Base-by-base conservation (phyloP, 768 basidiomycete species). In the Calocybe indica region DNA sequence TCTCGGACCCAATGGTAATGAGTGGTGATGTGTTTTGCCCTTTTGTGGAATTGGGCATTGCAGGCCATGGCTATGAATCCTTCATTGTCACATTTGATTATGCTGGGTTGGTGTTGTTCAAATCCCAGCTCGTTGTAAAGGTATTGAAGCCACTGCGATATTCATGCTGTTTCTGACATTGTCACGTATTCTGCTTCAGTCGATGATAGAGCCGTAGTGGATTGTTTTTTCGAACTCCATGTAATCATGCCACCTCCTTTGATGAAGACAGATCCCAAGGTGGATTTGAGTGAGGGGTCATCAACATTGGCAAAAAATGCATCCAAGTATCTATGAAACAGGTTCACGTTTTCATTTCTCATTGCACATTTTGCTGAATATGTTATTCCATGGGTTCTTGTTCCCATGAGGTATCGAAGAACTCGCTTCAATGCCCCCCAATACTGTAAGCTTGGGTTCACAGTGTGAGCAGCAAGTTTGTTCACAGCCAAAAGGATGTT, bases 171-270 rank as follows among this genome's bases (percentile, higher is more conserved):
- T 31, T 71, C 57, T 11, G 58, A 54, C 0, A 61, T 54, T 4
- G 73, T 69, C 37, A 74, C 67, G 53, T 76, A 75, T 54, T 78
- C 73, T 1, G 74, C 68, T 54, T 76, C 70, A 7, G 56, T 52
- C 0, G 63, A 55, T 5, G 65, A 69, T 7, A 57, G 41, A 0
- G 64, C 57, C n/a, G 66, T 54, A 0, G 57, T 64, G n/a, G 55
- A 47, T 43, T 74, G 72, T 40, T 64, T 63, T 42, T 60, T 62
- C 10, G 63, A 60, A 13, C 49, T 60, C 66, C 68, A 71, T 0
- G 62, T 22, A 22, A 22, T 22, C 4, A 4, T 22, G 22, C 22
- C 4, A 4, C 22, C 22, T 22, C 22, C 22, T 1, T 53, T 22
- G 14, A 43, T 6, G 14, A 43, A 43, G 38, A 50, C 43, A 39